Evolutionary conservation across 2,329 filamentous ascomycete genomes (phyloP).

Genomic region (Paecilomyces sp.): DNA sequence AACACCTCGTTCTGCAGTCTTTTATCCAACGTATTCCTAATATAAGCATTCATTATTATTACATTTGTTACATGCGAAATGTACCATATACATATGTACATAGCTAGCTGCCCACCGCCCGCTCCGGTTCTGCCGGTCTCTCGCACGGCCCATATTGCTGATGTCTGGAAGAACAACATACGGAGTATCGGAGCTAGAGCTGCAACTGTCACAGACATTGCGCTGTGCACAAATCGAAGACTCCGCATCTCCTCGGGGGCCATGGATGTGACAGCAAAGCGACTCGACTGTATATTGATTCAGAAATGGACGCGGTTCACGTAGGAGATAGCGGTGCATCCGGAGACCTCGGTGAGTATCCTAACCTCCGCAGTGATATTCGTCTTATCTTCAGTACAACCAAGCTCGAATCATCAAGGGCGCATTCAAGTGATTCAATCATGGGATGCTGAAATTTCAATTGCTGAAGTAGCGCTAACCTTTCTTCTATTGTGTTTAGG

Average conservation of each 20-base stretch:
- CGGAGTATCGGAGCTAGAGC: background rate
- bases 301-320: slow-evolving; percentile 3
- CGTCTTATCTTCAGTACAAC: background rate
- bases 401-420: background rate
- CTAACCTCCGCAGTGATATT: background rate
- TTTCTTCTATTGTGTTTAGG: slow-evolving; percentile 7
- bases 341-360: slow-evolving; percentile 3
- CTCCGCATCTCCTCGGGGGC: background rate
- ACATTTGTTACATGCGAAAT: too few species aligned
- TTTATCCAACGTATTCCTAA: too few species aligned
- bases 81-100: too few species aligned
- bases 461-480: background rate
- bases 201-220: slow-evolving; percentile 3
- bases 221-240: slow-evolving; percentile 1
- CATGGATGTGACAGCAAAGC: slow-evolving; percentile 8
- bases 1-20: too few species aligned
- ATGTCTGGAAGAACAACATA: background rate
- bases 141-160: background rate
- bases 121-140: background rate
- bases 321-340: slow-evolving; percentile 1
- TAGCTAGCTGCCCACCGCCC: background rate
- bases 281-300: background rate
- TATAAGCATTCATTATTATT: too few species aligned
- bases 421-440: background rate
- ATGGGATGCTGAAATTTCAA: background rate